Conservation (phyloP, 1,139 yeast species). For the Petasospora fabianii region DNA sequence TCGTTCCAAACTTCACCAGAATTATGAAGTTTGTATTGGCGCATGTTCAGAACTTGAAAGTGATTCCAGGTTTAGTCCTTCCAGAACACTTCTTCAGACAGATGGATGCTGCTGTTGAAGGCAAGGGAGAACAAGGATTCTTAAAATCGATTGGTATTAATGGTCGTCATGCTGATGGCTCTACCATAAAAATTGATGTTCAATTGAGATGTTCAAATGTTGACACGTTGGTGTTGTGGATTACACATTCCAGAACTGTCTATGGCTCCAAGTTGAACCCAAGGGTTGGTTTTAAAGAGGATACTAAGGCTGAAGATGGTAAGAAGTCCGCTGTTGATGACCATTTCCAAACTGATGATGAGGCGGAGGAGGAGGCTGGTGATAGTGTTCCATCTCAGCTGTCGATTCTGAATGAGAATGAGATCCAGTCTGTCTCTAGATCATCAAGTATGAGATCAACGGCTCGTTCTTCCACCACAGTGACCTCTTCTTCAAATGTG, state of each 20-base stretch:
- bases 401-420: conserved; percentile 33
- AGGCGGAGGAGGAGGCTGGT: conserved; percentile 12
- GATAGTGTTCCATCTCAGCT: conserved; percentile 34
- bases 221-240: conserved; percentile 69
- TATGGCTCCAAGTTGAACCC: conserved; percentile 22
- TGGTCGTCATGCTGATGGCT: conserved; percentile 71
- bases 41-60: conserved; percentile 38
- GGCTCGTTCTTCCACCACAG: conserved; percentile 17
- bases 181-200: conserved; percentile 60
- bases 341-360: conserved; percentile 5
- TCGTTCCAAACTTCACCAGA: conserved; percentile 64
- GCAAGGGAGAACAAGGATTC: conserved; percentile 42
- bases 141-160: conserved; percentile 62
- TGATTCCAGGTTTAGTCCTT: conserved; percentile 53
- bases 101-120: conserved; percentile 33
- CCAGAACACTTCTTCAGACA: conserved; percentile 90
- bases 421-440: conserved; percentile 31
- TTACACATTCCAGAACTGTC: conserved; percentile 69
- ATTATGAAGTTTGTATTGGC: conserved; percentile 48
- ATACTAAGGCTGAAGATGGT: conserved; percentile 15
- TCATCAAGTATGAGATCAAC: conserved; percentile 23
- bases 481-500: conserved; percentile 11
- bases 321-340: conserved; percentile 1
- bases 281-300: conserved; percentile 15
- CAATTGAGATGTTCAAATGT: conserved; percentile 70